These are phyloP conservation scores for Calonectria pseudoreteaudii DNA, from an alignment of 2,329 filamentous ascomycete genomes.

Conservation along the genomic window DNA sequence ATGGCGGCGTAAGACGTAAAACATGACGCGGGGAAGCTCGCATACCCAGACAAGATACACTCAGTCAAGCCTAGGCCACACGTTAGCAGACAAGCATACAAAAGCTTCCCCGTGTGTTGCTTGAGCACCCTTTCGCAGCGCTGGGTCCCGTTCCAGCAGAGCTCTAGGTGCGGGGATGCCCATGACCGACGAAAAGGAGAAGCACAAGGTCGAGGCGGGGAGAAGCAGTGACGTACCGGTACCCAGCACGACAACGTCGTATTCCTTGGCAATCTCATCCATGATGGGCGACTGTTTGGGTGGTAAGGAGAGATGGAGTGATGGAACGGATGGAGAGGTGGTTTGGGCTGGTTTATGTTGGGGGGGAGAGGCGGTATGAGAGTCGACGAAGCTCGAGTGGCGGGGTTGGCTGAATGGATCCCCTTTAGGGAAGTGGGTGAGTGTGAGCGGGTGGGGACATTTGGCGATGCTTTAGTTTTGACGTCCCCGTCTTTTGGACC, in stretches of 20 bases:
- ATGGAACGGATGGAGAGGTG: conserved; percentile 16
- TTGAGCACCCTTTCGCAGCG: background rate
- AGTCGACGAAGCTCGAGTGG: conserved; percentile 33
- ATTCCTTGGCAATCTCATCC: conserved; percentile 98
- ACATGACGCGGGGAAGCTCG: background rate
- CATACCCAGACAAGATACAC: conserved; percentile 97
- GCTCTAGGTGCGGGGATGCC: conserved; percentile 39
- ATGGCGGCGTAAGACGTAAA: background rate
- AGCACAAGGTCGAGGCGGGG: background rate
- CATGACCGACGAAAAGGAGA: conserved; percentile 24
- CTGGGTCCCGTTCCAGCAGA: conserved; percentile 16
- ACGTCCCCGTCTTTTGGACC: conserved; percentile 1
- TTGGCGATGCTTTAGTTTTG: conserved; percentile 11
- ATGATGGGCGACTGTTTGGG: conserved; percentile 63
- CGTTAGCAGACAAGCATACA: conserved; percentile 35
- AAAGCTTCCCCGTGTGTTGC: conserved; percentile 4
- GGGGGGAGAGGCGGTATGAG: conserved; percentile 33
- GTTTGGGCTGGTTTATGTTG: conserved; percentile 20
- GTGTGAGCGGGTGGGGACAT: conserved; percentile 14
- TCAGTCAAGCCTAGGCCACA: conserved; percentile 84
- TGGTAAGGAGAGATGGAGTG: conserved; percentile 22
- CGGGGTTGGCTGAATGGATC: conserved; percentile 23
- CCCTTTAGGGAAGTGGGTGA: conserved; percentile 8
- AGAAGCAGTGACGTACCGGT: conserved; percentile 77
- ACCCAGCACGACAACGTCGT: conserved; percentile 98